Percentiles rank a stretch among this genome's conserved stretches.
Conservation (phyloP, 2,329 filamentous ascomycete genomes). For the Ophiostoma novo-ulmi region DNA sequence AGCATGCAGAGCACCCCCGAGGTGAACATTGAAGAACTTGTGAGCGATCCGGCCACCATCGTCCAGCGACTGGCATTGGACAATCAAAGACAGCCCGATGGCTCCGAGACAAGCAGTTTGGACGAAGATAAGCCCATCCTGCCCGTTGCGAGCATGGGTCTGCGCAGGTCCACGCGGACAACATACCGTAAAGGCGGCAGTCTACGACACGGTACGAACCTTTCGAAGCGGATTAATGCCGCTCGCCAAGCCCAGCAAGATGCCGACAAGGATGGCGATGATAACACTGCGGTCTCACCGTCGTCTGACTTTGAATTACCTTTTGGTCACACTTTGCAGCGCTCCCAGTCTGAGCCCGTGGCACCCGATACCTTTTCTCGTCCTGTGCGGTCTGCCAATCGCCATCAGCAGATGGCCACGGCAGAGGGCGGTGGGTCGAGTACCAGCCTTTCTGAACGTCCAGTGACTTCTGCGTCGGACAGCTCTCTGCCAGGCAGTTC, state of each 20-base stretch:
- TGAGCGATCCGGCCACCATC: conserved; percentile 69
- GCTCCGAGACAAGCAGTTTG: conserved; percentile 38
- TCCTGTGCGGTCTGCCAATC: conserved; percentile 1
- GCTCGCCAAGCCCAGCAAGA: conserved; percentile 60
- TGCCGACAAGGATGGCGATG: conserved; percentile 43
- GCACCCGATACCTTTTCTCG: conserved; percentile 41
- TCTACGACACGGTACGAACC: conserved; percentile 69
- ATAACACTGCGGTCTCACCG: conserved; percentile 39
- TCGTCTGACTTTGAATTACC: conserved; percentile 43
- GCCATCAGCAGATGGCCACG: not conserved
- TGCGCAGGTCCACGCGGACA: conserved; percentile 86
- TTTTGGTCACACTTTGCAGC: conserved; percentile 49
- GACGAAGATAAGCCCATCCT: conserved; percentile 80
- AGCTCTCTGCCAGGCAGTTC: not conserved
- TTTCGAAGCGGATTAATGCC: conserved; percentile 64
- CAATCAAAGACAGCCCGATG: conserved; percentile 42
- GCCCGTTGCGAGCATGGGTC: conserved; percentile 66
- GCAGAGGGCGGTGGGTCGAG: not conserved
- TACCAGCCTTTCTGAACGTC: not conserved
- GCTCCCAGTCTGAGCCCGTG: conserved; percentile 66
- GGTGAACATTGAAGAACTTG: conserved; percentile 72
- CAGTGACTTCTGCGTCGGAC: not conserved
- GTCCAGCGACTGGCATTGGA: conserved; percentile 64
- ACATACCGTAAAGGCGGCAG: conserved; percentile 84
- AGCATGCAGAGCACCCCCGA: conserved; percentile 56